Conservation (phyloP, 768 basidiomycete species). For the Boletellus sp. region DNA sequence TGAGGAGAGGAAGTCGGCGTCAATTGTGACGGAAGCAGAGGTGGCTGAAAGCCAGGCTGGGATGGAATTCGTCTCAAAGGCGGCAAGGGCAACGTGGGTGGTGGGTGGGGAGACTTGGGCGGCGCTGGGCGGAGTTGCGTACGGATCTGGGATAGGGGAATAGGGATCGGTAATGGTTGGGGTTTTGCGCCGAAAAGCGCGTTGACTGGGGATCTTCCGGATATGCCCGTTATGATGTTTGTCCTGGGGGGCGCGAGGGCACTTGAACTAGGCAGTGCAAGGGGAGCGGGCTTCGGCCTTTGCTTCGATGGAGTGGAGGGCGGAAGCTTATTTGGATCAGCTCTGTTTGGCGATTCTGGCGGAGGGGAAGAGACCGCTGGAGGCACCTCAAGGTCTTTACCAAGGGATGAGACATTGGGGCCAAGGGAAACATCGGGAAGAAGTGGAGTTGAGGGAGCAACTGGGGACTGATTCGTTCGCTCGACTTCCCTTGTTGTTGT, state of each 20-base stretch:
- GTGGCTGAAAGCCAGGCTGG: slow-evolving; percentile 12
- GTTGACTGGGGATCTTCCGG: slow-evolving; percentile 22
- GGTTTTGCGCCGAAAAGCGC: slow-evolving; percentile 23
- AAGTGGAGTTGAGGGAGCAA: slow-evolving; percentile 3
- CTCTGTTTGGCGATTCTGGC: slow-evolving; percentile 3
- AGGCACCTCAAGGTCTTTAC: slow-evolving; percentile 10
- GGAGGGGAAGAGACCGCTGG: not conserved
- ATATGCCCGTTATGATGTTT: slow-evolving; percentile 20
- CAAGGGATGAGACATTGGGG: slow-evolving; percentile 9
- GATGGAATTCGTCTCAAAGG: slow-evolving; percentile 17
- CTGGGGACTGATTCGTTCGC: not conserved
- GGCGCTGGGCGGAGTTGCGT: slow-evolving; percentile 29
- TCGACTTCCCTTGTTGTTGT: not conserved
- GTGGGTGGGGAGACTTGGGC: slow-evolving; percentile 17
- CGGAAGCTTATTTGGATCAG: slow-evolving; percentile 16
- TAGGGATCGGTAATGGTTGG: slow-evolving; percentile 25
- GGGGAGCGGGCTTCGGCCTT: slow-evolving; percentile 15
- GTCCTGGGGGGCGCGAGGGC: slow-evolving; percentile 16
- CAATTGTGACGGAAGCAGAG: slow-evolving; percentile 6
- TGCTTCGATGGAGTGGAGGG: slow-evolving; percentile 23
- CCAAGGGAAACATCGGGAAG: slow-evolving; percentile 12
- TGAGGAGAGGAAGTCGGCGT: slow-evolving; percentile 8
- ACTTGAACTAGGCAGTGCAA: slow-evolving; percentile 2
- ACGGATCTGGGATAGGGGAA: slow-evolving; percentile 26
- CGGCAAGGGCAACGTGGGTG: slow-evolving; percentile 23